Evolutionary conservation across 352 stramenopile genomes (phyloP).

Genomic region (Phytophthora pseudosyringae): DNA sequence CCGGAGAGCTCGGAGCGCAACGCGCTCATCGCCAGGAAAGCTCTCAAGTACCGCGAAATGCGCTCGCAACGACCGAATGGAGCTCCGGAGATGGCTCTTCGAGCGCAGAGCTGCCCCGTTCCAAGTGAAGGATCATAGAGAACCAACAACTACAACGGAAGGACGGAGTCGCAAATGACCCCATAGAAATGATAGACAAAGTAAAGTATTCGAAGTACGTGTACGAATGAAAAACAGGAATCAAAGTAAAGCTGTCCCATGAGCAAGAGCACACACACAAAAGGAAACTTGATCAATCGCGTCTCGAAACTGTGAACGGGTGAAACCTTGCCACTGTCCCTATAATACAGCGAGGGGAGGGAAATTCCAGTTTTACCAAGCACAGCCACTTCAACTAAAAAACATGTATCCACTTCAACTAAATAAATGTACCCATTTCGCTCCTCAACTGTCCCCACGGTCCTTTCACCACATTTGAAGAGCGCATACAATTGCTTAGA

Average conservation of each 20-base stretch:
- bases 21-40: slow-evolving; percentile 41
- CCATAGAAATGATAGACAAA: slow-evolving; percentile 20
- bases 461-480: background rate
- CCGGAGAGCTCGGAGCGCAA: slow-evolving; percentile 40
- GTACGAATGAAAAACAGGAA: background rate
- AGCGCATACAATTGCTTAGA: background rate
- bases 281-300: background rate
- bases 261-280: background rate
- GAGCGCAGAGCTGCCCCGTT: slow-evolving; percentile 30
- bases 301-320: slow-evolving; percentile 8
- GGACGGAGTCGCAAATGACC: background rate
- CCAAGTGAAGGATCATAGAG: background rate
- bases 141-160: background rate
- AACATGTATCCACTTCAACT: slow-evolving; percentile 10
- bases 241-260: background rate
- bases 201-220: slow-evolving; percentile 16
- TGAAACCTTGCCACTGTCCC: background rate
- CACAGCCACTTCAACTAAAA: slow-evolving; percentile 15
- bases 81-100: slow-evolving; percentile 3
- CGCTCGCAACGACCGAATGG: slow-evolving; percentile 26
- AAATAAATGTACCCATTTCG: slow-evolving; percentile 18
- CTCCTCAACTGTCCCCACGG: background rate
- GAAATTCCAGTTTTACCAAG: too few relatives aligned
- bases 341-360: too few relatives aligned
- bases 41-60: slow-evolving; percentile 42